phyloP scores from a whole-genome alignment of 1,284 basidiomycete genomes.

The Phenoliferia sp. region DNA sequence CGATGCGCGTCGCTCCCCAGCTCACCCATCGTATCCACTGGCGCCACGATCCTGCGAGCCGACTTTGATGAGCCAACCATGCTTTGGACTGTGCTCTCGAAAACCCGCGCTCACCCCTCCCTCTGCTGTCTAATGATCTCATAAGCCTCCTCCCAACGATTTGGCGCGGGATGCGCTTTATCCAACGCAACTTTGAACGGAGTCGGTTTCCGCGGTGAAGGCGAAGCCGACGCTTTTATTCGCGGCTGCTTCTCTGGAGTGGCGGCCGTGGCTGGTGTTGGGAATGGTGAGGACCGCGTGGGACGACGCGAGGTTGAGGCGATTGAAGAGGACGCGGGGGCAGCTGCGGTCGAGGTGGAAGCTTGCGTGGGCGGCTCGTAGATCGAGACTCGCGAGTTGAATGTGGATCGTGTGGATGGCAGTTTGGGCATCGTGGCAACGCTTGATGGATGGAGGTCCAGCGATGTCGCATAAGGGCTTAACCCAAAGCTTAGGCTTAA shows the following conservation, averaged over 20 bases:
- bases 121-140: conserved; percentile 73
- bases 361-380: conserved; percentile 11
- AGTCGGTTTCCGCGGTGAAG: conserved; percentile 45
- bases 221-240: not conserved
- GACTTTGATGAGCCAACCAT: not conserved
- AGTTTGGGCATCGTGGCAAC: not conserved
- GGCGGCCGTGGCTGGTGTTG: not conserved
- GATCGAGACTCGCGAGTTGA: conserved; percentile 29
- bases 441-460: too few relatives aligned
- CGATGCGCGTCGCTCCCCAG: not conserved
- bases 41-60: conserved; percentile 55
- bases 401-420: not conserved
- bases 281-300: not conserved
- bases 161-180: conserved; percentile 67
- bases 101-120: conserved; percentile 33
- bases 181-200: conserved; percentile 55
- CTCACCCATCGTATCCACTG: conserved; percentile 79
- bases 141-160: conserved; percentile 69
- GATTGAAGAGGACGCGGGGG: conserved; percentile 1
- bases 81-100: too few relatives aligned
- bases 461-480: too few relatives aligned
- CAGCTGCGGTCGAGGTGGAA: not conserved
- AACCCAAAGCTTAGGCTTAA: too few relatives aligned
- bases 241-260: not conserved
- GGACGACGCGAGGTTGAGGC: not conserved